A percentile compares a stretch with the other conserved stretches of the same genome.
phyloP scores from a whole-genome alignment of 2,329 filamentous ascomycete species.

The Corinectria fuckeliana region DNA sequence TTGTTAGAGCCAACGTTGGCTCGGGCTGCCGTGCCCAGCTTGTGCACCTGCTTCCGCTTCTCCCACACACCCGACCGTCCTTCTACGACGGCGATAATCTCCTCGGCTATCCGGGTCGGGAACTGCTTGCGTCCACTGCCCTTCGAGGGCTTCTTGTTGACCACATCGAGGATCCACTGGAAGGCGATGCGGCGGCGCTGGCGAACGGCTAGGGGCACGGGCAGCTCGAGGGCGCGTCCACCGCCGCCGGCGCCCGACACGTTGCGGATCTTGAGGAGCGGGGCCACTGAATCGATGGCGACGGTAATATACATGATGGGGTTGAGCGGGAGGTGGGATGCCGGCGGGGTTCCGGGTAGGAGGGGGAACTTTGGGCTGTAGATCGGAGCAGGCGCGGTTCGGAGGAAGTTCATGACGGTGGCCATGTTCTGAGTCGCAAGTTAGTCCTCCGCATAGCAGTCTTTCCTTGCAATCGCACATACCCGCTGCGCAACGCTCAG shows the following conservation, averaged over 20 bases:
- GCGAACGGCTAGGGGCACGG: slow-evolving; percentile 75
- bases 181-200: slow-evolving; percentile 82
- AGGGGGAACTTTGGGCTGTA: slow-evolving; percentile 74
- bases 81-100: slow-evolving; percentile 87
- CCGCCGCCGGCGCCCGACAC: slow-evolving; percentile 84
- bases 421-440: slow-evolving; percentile 73
- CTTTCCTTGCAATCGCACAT: slow-evolving; percentile 39
- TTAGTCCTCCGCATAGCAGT: slow-evolving; percentile 13
- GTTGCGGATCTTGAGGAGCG: slow-evolving; percentile 79
- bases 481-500: slow-evolving; percentile 89
- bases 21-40: slow-evolving; percentile 77
- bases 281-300: slow-evolving; percentile 91
- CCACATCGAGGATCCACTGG: slow-evolving; percentile 87
- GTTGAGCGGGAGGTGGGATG: slow-evolving; percentile 83
- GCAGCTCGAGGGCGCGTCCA: slow-evolving; percentile 82
- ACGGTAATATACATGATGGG: slow-evolving; percentile 88
- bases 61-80: slow-evolving; percentile 87
- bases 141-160: slow-evolving; percentile 75
- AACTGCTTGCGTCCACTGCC: slow-evolving; percentile 76
- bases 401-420: slow-evolving; percentile 81
- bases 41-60: slow-evolving; percentile 77
- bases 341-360: slow-evolving; percentile 77
- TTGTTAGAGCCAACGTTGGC: slow-evolving; percentile 68
- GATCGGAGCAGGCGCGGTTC: slow-evolving; percentile 81
- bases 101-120: slow-evolving; percentile 80